phyloP scores from a whole-genome alignment of 2,329 filamentous ascomycete species.

The Aspergillus brunneoviolaceus region DNA sequence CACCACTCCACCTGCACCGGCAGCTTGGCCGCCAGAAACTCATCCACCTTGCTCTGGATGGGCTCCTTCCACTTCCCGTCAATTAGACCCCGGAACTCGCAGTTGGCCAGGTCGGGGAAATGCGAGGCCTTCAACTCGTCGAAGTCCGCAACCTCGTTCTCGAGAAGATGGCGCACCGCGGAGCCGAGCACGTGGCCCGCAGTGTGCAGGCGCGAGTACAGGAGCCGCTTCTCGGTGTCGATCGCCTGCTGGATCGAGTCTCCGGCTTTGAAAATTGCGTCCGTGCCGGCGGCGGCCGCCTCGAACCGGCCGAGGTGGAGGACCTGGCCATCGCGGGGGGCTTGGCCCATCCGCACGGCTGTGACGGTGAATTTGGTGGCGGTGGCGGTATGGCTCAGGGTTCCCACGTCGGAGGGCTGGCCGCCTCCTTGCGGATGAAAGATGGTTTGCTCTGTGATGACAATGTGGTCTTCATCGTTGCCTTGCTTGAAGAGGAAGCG shows the following conservation, averaged over 20 bases:
- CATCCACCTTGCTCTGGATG: constrained; percentile 63
- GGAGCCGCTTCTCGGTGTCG: constrained; percentile 58
- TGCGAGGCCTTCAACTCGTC: constrained; percentile 71
- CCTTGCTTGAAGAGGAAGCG: constrained; percentile 60
- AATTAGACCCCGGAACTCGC: constrained; percentile 68
- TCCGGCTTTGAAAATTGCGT: constrained; percentile 41
- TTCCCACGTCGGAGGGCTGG: constrained; percentile 67
- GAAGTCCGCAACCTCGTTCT: constrained; percentile 53
- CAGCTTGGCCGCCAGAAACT: constrained; percentile 56
- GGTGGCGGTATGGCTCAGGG: constrained; percentile 44
- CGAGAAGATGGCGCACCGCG: constrained; percentile 61
- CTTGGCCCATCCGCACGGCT: constrained; percentile 54
- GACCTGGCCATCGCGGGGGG: constrained; percentile 55
- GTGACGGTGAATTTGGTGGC: constrained; percentile 52
- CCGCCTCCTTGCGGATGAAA: constrained; percentile 75
- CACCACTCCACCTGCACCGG: constrained; percentile 67
- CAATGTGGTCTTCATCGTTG: constrained; percentile 52
- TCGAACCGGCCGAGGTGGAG: constrained; percentile 65
- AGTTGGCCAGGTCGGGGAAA: constrained; percentile 65
- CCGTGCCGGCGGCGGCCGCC: constrained; percentile 12
- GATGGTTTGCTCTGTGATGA: constrained; percentile 65
- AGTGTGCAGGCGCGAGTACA: constrained; percentile 70
- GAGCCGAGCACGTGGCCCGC: constrained; percentile 71
- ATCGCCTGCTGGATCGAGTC: constrained; percentile 57
- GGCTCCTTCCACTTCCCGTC: constrained; percentile 60